phyloP scores from a whole-genome alignment of 768 basidiomycete genomes.

The Suillus spraguei region DNA sequence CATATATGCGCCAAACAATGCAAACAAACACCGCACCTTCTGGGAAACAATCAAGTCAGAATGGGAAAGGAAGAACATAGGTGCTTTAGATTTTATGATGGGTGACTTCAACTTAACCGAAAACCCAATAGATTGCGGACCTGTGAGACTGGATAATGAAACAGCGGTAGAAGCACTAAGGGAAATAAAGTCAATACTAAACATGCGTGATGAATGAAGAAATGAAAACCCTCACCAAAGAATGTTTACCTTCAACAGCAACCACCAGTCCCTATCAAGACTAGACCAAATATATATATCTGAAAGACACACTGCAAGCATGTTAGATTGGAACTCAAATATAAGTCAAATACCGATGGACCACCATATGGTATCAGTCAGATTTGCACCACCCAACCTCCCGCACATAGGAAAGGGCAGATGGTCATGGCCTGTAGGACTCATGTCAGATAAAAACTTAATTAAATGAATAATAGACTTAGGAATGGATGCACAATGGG shows the following conservation, averaged over 20 bases:
- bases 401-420: neutral
- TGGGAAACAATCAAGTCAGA: conserved; percentile 15
- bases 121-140: conserved; percentile 3
- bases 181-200: neutral
- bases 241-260: neutral
- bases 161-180: conserved; percentile 16
- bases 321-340: neutral
- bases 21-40: conserved; percentile 3
- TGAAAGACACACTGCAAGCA: neutral
- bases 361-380: neutral
- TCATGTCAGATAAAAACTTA: neutral
- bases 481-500: accelerated
- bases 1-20: conserved; percentile 24
- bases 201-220: neutral
- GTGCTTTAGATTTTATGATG: neutral
- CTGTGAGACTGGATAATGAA: neutral
- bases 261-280: neutral
- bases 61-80: neutral
- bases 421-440: neutral
- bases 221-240: neutral
- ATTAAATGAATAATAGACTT: neutral
- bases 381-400: neutral
- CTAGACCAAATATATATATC: neutral
- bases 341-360: neutral
- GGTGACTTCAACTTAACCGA: neutral